phyloP scores from a whole-genome alignment of 2,329 filamentous ascomycete genomes.

The Emmonsiellopsis sp. region DNA sequence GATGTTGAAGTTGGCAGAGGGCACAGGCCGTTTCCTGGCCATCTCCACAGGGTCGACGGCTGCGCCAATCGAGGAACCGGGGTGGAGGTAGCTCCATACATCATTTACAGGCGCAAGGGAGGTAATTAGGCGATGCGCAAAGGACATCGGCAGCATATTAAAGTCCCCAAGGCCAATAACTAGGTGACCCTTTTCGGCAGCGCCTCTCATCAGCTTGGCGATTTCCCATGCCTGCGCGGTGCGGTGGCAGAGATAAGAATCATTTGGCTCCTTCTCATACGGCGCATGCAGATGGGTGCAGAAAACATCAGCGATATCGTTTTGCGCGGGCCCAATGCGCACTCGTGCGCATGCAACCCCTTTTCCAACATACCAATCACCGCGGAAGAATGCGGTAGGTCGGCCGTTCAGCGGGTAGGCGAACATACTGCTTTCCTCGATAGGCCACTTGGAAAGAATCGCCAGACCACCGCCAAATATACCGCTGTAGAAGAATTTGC shows the following conservation, averaged over 20 bases:
- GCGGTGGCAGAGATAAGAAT: slow-evolving; percentile 83
- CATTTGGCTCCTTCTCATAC: slow-evolving; percentile 68
- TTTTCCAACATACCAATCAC: slow-evolving; percentile 95
- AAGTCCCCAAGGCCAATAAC: slow-evolving; percentile 87
- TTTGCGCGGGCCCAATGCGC: slow-evolving; percentile 53
- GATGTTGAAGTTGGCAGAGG: slow-evolving; percentile 70
- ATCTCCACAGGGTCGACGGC: slow-evolving; percentile 59
- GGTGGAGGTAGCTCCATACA: slow-evolving; percentile 75
- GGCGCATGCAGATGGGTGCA: slow-evolving; percentile 87
- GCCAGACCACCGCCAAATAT: slow-evolving; percentile 83
- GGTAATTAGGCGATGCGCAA: slow-evolving; percentile 74
- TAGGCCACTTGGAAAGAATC: slow-evolving; percentile 85
- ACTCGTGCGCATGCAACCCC: slow-evolving; percentile 79
- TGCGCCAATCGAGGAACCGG: slow-evolving; percentile 70
- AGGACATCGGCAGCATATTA: slow-evolving; percentile 85
- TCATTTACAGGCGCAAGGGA: slow-evolving; percentile 69
- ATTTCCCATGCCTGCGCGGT: slow-evolving; percentile 93
- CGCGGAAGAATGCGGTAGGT: slow-evolving; percentile 85
- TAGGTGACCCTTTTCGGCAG: slow-evolving; percentile 69
- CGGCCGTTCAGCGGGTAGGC: slow-evolving; percentile 85
- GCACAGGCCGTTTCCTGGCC: slow-evolving; percentile 55
- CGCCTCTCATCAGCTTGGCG: slow-evolving; percentile 74
- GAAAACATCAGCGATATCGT: slow-evolving; percentile 76
- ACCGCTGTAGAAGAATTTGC: slow-evolving; percentile 86
- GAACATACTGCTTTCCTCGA: slow-evolving; percentile 79